Evolutionary conservation across 345 rosid species (phyloP).

Genomic region (Kandelia obovata): DNA sequence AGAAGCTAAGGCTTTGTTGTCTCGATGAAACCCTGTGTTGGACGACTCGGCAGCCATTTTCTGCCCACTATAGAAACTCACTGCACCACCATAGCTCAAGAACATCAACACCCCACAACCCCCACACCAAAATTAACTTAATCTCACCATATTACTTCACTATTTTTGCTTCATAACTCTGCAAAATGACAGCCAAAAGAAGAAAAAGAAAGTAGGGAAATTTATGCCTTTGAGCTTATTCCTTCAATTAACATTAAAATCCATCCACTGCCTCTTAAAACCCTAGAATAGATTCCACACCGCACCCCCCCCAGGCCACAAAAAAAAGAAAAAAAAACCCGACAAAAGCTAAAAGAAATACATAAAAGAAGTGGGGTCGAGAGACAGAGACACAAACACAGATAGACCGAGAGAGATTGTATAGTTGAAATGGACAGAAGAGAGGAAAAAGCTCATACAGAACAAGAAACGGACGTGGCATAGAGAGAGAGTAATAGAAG

Average conservation of each 20-base stretch:
- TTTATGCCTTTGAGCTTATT: too few relatives aligned
- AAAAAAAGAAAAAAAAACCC: too few relatives aligned
- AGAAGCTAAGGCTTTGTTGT: conserved; percentile 31
- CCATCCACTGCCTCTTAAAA: too few relatives aligned
- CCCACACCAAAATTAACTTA: too few relatives aligned
- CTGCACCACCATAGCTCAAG: conserved; percentile 2
- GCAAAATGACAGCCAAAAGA: not conserved
- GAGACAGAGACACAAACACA: not conserved
- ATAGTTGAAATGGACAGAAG: not conserved
- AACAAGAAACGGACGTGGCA: not conserved
- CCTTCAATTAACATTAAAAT: too few relatives aligned
- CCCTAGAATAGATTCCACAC: too few relatives aligned
- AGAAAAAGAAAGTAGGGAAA: not conserved
- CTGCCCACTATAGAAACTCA: conserved; percentile 6
- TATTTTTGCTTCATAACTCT: not conserved
- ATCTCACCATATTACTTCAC: too few relatives aligned
- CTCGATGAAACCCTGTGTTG: conserved; percentile 43
- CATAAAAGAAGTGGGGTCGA: too few relatives aligned
- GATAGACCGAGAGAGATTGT: not conserved
- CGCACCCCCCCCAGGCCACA: too few relatives aligned
- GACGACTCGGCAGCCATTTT: conserved; percentile 69
- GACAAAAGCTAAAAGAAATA: too few relatives aligned
- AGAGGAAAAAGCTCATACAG: not conserved
- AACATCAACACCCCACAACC: not conserved
- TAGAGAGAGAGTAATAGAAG: not conserved